A percentile compares a stretch with the other conserved stretches of the same genome.
phyloP scores from a whole-genome alignment of 345 rosid genomes.

The Citrus glauca region DNA sequence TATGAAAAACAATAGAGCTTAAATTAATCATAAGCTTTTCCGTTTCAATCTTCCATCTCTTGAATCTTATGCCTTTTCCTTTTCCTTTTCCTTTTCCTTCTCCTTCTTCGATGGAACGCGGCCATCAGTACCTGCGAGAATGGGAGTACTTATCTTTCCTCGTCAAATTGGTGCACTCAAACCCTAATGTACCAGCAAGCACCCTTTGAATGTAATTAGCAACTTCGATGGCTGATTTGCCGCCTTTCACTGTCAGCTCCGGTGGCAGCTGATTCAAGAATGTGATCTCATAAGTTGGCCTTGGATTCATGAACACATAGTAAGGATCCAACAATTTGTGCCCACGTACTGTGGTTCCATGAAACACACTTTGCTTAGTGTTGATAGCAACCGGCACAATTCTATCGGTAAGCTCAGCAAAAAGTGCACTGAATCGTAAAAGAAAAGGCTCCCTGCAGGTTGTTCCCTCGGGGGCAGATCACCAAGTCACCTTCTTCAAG shows the following conservation, averaged over 20 bases:
- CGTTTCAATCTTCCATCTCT: neutral
- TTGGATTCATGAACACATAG: conserved; percentile 90
- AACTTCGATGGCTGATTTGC: conserved; percentile 82
- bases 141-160: conserved; percentile 86
- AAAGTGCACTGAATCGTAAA: conserved; percentile 81
- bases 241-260: conserved; percentile 75
- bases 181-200: conserved; percentile 76
- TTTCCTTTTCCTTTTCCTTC: conserved; percentile 35
- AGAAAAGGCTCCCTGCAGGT: conserved; percentile 93
- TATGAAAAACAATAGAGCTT: neutral
- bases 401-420: conserved; percentile 83
- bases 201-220: conserved; percentile 91
- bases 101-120: conserved; percentile 50
- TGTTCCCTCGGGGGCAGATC: conserved; percentile 96
- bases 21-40: neutral
- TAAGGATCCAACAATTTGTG: conserved; percentile 81
- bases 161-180: conserved; percentile 85
- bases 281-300: conserved; percentile 86
- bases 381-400: conserved; percentile 90
- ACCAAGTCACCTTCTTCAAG: conserved; percentile 89
- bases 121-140: conserved; percentile 92
- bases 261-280: conserved; percentile 77
- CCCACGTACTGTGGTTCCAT: conserved; percentile 85
- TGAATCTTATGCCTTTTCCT: conserved; percentile 5
- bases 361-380: conserved; percentile 67